Evolutionary conservation across 2,329 filamentous ascomycete genomes (phyloP).

Genomic region (Clarireedia paspali): DNA sequence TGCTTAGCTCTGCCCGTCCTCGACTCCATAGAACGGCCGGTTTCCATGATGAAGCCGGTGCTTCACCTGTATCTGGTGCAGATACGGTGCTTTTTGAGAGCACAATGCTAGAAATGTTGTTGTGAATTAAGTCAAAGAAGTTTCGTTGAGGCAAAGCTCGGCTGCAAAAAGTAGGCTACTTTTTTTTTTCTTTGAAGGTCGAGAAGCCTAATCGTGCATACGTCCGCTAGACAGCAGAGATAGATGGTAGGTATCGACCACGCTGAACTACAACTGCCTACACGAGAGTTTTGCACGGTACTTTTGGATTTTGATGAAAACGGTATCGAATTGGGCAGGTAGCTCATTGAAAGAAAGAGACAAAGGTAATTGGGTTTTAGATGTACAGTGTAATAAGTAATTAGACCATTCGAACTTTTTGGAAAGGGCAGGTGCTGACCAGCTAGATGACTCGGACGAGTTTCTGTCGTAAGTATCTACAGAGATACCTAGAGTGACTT

Average conservation of each 20-base stretch:
- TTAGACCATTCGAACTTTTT: neutral
- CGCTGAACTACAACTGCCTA: too few relatives aligned
- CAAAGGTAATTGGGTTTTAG: neutral
- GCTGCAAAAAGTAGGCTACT: constrained; percentile 12
- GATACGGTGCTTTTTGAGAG: constrained; percentile 11
- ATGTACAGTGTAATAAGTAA: neutral
- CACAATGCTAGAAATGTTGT: constrained; percentile 11
- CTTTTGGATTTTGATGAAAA: too few relatives aligned
- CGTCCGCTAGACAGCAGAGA: too few relatives aligned
- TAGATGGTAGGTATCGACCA: too few relatives aligned
- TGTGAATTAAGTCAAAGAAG: constrained; percentile 3
- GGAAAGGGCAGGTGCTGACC: neutral
- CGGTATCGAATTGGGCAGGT: neutral
- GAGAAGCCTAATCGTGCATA: too few relatives aligned
- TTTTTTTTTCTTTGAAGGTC: constrained; percentile 1
- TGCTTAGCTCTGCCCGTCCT: constrained; percentile 72
- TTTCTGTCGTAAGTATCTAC: too few relatives aligned
- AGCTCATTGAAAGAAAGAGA: too few relatives aligned
- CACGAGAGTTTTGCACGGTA: too few relatives aligned
- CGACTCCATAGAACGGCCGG: constrained; percentile 58
- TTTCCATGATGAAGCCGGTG: constrained; percentile 26
- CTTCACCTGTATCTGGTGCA: constrained; percentile 21
- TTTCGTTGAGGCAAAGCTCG: constrained; percentile 17
- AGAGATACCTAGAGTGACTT: too few relatives aligned
- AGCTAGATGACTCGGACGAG: neutral